Conservation (phyloP, 768 basidiomycete genomes). For the Leucosporidium creatinivorum region DNA sequence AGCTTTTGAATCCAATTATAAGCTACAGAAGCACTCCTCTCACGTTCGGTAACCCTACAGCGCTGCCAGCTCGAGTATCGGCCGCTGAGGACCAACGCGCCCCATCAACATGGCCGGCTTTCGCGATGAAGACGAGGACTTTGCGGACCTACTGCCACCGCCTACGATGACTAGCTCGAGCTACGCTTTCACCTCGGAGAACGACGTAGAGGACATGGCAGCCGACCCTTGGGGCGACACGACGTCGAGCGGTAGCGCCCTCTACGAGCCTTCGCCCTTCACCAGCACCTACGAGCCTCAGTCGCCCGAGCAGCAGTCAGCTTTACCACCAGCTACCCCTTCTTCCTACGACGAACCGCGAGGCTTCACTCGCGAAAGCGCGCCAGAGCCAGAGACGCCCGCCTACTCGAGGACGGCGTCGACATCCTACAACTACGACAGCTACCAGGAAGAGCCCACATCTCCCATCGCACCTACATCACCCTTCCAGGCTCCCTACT, state of each 20-base stretch:
- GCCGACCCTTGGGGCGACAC: constrained; percentile 29
- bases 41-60: no score
- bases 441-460: neutral
- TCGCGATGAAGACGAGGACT: constrained; percentile 15
- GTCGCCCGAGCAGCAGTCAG: neutral
- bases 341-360: neutral
- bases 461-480: neutral
- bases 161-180: neutral
- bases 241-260: constrained; percentile 4
- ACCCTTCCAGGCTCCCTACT: neutral
- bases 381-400: constrained; percentile 22
- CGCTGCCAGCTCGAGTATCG: no score
- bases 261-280: neutral
- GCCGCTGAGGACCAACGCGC: no score
- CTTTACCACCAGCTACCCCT: neutral
- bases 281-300: neutral
- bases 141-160: constrained; percentile 19
- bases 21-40: no score
- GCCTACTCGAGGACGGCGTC: neutral
- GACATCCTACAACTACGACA: neutral
- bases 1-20: no score
- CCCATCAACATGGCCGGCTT: constrained; percentile 11
- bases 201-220: constrained; percentile 14
- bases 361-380: constrained; percentile 9
- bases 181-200: neutral